A percentile compares a stretch with the other conserved stretches of the same genome.
Evolutionary conservation across 1,139 yeast species (phyloP).

Genomic region (Kazachstania sp.): DNA sequence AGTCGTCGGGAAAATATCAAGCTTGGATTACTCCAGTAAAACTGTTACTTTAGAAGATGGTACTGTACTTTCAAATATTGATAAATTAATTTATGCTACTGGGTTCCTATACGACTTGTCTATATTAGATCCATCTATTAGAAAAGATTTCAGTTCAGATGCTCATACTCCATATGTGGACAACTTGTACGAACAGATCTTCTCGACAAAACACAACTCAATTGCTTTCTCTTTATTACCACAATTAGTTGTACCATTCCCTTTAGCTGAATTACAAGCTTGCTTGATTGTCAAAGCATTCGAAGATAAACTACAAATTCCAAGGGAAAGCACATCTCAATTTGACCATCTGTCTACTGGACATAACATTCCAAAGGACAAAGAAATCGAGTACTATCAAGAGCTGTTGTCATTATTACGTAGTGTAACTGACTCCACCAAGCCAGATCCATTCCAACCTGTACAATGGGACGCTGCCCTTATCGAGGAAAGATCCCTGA

Average conservation of each 20-base stretch:
- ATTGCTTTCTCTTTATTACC: constrained; percentile 47
- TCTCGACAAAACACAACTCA: constrained; percentile 48
- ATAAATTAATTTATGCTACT: constrained; percentile 52
- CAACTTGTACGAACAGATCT: constrained; percentile 45
- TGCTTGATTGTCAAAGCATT: constrained; percentile 49
- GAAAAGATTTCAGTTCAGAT: constrained; percentile 9
- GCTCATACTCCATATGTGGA: not conserved
- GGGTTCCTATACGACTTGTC: constrained; percentile 51
- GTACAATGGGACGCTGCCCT: constrained; percentile 17
- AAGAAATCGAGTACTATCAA: constrained; percentile 20
- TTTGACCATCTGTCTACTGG: constrained; percentile 3
- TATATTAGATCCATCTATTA: constrained; percentile 34
- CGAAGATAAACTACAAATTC: constrained; percentile 40
- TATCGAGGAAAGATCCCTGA: constrained; percentile 9
- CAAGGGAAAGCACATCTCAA: constrained; percentile 23
- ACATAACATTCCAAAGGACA: constrained; percentile 5
- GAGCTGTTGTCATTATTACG: constrained; percentile 17
- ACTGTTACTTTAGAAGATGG: constrained; percentile 36
- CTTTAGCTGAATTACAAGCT: constrained; percentile 52
- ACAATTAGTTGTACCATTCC: constrained; percentile 48
- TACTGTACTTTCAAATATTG: constrained; percentile 35
- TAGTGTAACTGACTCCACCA: constrained; percentile 6
- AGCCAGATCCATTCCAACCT: constrained; percentile 15
- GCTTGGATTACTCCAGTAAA: constrained; percentile 31
- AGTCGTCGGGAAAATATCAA: constrained; percentile 26